phyloP scores from a whole-genome alignment of 768 basidiomycete species.

The Daedaleopsis sinensis region DNA sequence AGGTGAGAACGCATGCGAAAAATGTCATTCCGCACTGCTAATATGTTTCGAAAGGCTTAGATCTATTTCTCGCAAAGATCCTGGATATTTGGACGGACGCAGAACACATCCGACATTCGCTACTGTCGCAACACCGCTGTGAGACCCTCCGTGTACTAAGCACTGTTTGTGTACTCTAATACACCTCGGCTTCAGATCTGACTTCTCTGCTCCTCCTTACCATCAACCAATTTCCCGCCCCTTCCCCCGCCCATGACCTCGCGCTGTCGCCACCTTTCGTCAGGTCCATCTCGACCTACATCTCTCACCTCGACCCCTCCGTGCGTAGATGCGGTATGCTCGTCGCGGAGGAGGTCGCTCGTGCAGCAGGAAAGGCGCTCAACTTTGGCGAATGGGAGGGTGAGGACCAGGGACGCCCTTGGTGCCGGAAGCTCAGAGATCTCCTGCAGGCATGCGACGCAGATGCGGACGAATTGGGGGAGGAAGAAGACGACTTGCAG shows the following conservation, averaged over 20 bases:
- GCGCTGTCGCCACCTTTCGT: conserved; percentile 66
- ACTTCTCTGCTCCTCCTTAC: conserved; percentile 71
- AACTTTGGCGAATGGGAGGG: conserved; percentile 88
- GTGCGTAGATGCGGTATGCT: conserved; percentile 93
- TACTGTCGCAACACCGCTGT: conserved; percentile 78
- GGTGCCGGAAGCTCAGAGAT: conserved; percentile 63
- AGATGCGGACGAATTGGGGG: conserved; percentile 39
- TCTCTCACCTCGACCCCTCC: conserved; percentile 73
- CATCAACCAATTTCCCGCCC: conserved; percentile 57
- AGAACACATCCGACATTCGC: conserved; percentile 80
- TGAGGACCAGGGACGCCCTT: conserved; percentile 61
- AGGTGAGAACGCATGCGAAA: conserved; percentile 24
- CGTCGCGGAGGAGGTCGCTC: conserved; percentile 79
- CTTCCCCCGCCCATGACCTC: conserved; percentile 47
- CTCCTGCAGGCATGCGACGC: conserved; percentile 55
- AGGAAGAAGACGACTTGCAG: conserved; percentile 24
- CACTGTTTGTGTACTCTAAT: conserved; percentile 2
- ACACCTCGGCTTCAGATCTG: conserved; percentile 51
- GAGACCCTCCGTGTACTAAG: conserved; percentile 32
- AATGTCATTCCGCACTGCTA: neutral
- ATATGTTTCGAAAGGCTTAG: conserved; percentile 41
- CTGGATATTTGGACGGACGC: conserved; percentile 74
- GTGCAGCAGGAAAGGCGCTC: conserved; percentile 61
- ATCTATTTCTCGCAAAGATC: conserved; percentile 48
- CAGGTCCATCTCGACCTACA: conserved; percentile 68